Conservation (phyloP, 2,329 filamentous ascomycete genomes). For the Colletotrichum spinosum region DNA sequence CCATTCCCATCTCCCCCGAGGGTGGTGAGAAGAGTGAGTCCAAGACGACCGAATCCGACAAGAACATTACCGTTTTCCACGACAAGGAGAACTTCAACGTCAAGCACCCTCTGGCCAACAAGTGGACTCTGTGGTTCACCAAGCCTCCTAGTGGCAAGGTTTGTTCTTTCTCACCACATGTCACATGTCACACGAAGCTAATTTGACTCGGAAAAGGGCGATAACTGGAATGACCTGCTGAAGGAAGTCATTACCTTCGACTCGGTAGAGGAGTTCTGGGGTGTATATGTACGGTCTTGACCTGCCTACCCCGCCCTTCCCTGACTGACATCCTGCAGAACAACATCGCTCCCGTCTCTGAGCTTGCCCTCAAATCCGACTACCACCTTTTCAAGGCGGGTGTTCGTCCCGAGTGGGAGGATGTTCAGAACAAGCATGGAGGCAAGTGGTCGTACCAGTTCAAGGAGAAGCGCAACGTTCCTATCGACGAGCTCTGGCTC, state of each 20-base stretch:
- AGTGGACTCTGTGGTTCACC: slow-evolving; percentile 99
- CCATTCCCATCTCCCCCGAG: slow-evolving; percentile 74
- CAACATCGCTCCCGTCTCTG: slow-evolving; percentile 96
- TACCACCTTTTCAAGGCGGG: slow-evolving; percentile 99
- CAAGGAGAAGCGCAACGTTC: slow-evolving; percentile 92
- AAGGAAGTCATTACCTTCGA: slow-evolving; percentile 99
- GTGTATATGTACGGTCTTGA: slow-evolving; percentile 84
- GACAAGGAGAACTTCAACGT: slow-evolving; percentile 99
- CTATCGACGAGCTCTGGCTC: slow-evolving; percentile 96
- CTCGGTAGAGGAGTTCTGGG: slow-evolving; percentile 99
- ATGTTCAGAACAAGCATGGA: slow-evolving; percentile 97
- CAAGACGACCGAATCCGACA: slow-evolving; percentile 63
- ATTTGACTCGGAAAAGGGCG: slow-evolving; percentile 70
- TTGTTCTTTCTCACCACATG: slow-evolving; percentile 42
- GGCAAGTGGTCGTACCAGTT: slow-evolving; percentile 99
- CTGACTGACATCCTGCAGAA: slow-evolving; percentile 71
- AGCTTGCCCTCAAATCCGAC: slow-evolving; percentile 96
- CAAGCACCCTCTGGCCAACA: slow-evolving; percentile 97
- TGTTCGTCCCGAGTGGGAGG: slow-evolving; percentile 98
- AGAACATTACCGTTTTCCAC: slow-evolving; percentile 94
- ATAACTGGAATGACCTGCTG: slow-evolving; percentile 98
- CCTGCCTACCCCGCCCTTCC: slow-evolving; percentile 25
- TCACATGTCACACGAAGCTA: slow-evolving; percentile 32
- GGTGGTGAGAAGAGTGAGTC: slow-evolving; percentile 65
- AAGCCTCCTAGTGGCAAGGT: slow-evolving; percentile 98